phyloP scores from a whole-genome alignment of 2,329 filamentous ascomycete species.

The Cladosporium cucumerinum region DNA sequence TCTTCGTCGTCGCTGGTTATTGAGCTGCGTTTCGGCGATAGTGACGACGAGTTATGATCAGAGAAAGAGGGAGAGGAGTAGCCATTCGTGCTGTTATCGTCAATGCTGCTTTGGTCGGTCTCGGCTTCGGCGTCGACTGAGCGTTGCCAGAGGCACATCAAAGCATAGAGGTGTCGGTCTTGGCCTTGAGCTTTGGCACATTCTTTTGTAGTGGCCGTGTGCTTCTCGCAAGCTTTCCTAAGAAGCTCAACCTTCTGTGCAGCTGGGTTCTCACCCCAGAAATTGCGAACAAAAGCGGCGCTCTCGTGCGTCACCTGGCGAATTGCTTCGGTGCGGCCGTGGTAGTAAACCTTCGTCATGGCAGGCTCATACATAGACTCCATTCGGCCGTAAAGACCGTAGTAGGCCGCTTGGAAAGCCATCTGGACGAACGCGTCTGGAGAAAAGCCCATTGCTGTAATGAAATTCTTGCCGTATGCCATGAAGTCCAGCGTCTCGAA shows the following conservation, averaged over 20 bases:
- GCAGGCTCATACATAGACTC: conserved; percentile 97
- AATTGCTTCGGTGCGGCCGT: conserved; percentile 92
- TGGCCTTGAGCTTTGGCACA: conserved; percentile 89
- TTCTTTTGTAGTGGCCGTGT: conserved; percentile 73
- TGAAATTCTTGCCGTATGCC: conserved; percentile 94
- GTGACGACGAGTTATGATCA: conserved; percentile 44
- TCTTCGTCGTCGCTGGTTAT: conserved; percentile 45
- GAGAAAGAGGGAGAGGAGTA: conserved; percentile 45
- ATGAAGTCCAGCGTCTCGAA: conserved; percentile 87
- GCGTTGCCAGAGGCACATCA: conserved; percentile 94
- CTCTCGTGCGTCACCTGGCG: conserved; percentile 79
- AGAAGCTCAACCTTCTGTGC: conserved; percentile 83
- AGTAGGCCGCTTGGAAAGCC: conserved; percentile 98
- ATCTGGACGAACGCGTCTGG: conserved; percentile 98
- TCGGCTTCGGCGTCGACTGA: conserved; percentile 71
- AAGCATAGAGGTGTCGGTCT: conserved; percentile 87
- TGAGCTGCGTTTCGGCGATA: conserved; percentile 56
- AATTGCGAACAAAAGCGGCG: conserved; percentile 84
- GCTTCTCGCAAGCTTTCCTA: conserved; percentile 76
- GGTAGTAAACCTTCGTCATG: conserved; percentile 93
- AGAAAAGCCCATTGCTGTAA: conserved; percentile 94
- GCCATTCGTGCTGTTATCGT: conserved; percentile 61
- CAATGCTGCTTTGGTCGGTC: conserved; percentile 41
- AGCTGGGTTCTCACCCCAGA: conserved; percentile 87
- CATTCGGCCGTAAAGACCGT: conserved; percentile 87